Conservation (phyloP, 257 asterid genomes). For the Striga asiatica region DNA sequence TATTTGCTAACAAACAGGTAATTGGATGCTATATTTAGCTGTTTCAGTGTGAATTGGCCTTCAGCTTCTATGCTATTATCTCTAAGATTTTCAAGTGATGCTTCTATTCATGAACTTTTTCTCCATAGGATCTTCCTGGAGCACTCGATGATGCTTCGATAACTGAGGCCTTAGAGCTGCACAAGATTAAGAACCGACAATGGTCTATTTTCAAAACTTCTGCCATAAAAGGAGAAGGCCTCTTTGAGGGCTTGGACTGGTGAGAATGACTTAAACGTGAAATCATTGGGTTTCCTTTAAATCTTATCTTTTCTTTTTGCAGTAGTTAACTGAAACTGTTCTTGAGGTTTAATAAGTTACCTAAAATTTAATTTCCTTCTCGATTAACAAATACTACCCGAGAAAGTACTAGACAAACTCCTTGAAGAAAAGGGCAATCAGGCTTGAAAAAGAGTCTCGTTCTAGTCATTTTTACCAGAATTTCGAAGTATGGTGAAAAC, state of each 20-base stretch:
- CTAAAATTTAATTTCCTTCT: too few relatives aligned
- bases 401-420: too few relatives aligned
- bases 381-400: too few relatives aligned
- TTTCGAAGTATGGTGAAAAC: not conserved
- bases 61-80: not conserved
- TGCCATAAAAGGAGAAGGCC: conserved; percentile 94
- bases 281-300: not conserved
- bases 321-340: too few relatives aligned
- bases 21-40: not conserved
- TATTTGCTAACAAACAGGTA: conserved; percentile 45
- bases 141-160: conserved; percentile 94
- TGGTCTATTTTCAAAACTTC: conserved; percentile 95
- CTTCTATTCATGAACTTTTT: not conserved
- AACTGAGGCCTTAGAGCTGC: conserved; percentile 86
- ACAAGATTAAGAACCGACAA: conserved; percentile 82
- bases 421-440: too few relatives aligned
- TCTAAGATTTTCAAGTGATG: not conserved
- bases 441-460: too few relatives aligned
- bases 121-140: conserved; percentile 77
- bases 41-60: not conserved
- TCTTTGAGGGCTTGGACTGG: conserved; percentile 94
- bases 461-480: too few relatives aligned
- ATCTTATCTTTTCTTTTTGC: not conserved
- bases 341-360: too few relatives aligned
- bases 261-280: conserved; percentile 18